A percentile compares a stretch with the other conserved stretches of the same genome.
phyloP scores from a whole-genome alignment of 768 basidiomycete genomes.

The Lactifluus piperatus region DNA sequence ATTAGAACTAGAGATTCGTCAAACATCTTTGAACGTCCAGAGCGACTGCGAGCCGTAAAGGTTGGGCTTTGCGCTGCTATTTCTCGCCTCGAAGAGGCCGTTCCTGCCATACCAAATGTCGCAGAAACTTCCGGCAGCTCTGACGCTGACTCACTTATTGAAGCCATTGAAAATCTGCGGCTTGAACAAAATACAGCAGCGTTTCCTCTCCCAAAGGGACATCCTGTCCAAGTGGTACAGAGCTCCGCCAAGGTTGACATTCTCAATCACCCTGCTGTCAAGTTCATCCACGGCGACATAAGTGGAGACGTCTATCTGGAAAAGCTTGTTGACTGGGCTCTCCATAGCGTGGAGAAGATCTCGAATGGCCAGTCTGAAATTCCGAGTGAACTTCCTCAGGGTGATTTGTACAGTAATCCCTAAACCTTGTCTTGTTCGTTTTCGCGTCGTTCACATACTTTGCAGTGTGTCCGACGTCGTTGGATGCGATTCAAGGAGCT shows the following conservation, averaged over 20 bases:
- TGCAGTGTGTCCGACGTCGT: conserved; percentile 68
- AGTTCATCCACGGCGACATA: conserved; percentile 66
- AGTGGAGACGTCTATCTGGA: conserved; percentile 59
- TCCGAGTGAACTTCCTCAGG: conserved; percentile 58
- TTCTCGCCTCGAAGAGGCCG: conserved; percentile 50
- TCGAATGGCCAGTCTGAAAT: conserved; percentile 61
- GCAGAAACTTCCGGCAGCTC: background rate
- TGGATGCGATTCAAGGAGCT: conserved; percentile 74
- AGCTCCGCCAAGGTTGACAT: conserved; percentile 49
- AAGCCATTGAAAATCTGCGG: conserved; percentile 28
- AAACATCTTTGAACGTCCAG: conserved; percentile 81
- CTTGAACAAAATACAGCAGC: conserved; percentile 22
- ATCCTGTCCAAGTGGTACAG: conserved; percentile 39
- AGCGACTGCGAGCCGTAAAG: conserved; percentile 78
- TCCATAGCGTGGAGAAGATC: conserved; percentile 55
- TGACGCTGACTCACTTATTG: conserved; percentile 15
- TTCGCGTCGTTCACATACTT: background rate
- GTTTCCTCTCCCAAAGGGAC: background rate
- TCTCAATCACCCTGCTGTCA: conserved; percentile 52
- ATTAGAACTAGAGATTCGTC: conserved; percentile 71
- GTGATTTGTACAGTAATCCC: conserved; percentile 73
- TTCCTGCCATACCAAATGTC: background rate
- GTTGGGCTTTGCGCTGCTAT: conserved; percentile 75
- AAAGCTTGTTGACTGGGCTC: conserved; percentile 50
- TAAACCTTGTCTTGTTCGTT: background rate